Evolutionary conservation across 495 filamentous ascomycete species (phyloP).

Genomic region (Halenospora varia): DNA sequence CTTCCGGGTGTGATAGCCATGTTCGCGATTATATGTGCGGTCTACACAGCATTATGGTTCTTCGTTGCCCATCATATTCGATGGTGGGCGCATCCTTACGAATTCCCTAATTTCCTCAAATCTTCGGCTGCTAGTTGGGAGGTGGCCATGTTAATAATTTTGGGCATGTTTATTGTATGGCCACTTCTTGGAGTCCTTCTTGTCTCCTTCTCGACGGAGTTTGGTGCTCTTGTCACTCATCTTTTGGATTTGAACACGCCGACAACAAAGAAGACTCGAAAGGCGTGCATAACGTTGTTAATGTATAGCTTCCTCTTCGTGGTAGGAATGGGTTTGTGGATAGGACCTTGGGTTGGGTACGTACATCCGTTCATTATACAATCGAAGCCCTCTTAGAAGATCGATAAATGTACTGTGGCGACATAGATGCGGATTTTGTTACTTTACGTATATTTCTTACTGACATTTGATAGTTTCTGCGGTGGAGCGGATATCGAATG

Average conservation of each 20-base stretch:
- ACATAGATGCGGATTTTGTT: background rate
- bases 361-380: background rate
- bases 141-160: background rate
- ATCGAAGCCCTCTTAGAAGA: background rate
- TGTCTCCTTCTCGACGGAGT: background rate
- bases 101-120: background rate
- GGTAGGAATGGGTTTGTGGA: background rate
- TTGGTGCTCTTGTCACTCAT: background rate
- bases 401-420: background rate
- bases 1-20: background rate
- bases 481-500: slow-evolving; percentile 10
- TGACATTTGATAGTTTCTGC: background rate
- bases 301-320: background rate
- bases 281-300: background rate
- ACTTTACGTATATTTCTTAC: background rate
- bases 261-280: background rate
- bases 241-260: background rate
- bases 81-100: slow-evolving; percentile 8
- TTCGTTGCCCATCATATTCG: background rate
- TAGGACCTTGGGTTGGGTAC: background rate
- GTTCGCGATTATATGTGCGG: background rate
- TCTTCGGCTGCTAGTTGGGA: background rate
- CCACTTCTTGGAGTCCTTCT: background rate
- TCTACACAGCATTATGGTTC: background rate
- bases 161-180: background rate